phyloP scores from a whole-genome alignment of 164 flowering plant genomes.

The Echeveria elegans region DNA sequence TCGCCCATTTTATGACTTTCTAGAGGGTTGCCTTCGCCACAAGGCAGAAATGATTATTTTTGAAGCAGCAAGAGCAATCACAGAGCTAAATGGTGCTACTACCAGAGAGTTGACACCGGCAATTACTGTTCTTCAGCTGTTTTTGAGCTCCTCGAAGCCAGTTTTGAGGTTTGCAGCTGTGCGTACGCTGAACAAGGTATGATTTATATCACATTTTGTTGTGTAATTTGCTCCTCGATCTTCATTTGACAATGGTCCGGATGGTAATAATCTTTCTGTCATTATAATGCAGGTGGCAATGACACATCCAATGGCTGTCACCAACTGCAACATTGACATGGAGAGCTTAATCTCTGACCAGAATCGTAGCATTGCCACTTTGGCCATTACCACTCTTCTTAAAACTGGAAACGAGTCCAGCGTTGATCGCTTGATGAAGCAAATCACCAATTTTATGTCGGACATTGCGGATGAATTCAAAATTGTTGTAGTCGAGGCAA shows the following conservation, averaged over 20 bases:
- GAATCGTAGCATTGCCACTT: constrained; percentile 96
- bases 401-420: constrained; percentile 98
- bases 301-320: constrained; percentile 96
- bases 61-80: constrained; percentile 95
- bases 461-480: constrained; percentile 99
- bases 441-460: constrained; percentile 97
- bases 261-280: neutral
- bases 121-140: constrained; percentile 90
- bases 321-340: constrained; percentile 98
- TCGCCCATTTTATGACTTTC: constrained; percentile 90
- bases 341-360: constrained; percentile 95
- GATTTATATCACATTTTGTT: constrained; percentile 3
- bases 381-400: constrained; percentile 90
- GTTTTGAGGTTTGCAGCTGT: constrained; percentile 96
- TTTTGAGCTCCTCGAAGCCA: constrained; percentile 91
- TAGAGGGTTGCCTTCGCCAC: constrained; percentile 90
- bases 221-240: neutral
- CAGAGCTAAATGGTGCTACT: constrained; percentile 80
- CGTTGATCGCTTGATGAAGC: constrained; percentile 97
- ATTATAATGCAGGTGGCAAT: constrained; percentile 70
- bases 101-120: constrained; percentile 91
- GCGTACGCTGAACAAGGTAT: constrained; percentile 89
- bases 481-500: constrained; percentile 98
- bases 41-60: constrained; percentile 98
- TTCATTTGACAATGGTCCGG: neutral